phyloP scores from a whole-genome alignment of 2,329 filamentous ascomycete species.

The Botrytis sinoallii region DNA sequence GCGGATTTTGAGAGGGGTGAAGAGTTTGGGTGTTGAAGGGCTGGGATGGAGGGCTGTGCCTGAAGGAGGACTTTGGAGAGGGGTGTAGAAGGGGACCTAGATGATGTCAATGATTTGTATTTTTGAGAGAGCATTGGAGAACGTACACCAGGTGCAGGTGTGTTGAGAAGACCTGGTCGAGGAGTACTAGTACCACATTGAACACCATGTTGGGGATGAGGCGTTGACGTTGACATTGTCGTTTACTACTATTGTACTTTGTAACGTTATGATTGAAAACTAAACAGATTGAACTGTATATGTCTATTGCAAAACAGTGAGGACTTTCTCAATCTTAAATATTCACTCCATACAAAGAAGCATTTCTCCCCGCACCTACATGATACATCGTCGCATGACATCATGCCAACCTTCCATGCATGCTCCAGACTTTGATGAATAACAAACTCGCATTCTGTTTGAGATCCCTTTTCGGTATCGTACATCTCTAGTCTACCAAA shows the following conservation, averaged over 20 bases:
- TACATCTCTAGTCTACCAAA: neutral
- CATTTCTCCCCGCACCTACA: neutral
- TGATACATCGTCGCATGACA: neutral
- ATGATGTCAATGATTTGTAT: neutral
- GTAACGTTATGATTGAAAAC: neutral
- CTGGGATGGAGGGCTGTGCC: constrained; percentile 46
- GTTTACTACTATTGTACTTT: neutral
- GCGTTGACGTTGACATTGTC: neutral
- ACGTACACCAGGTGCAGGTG: constrained; percentile 30
- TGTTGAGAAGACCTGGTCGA: constrained; percentile 29
- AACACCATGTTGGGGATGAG: constrained; percentile 6
- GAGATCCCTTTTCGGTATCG: neutral
- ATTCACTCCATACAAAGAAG: neutral
- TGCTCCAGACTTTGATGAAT: neutral
- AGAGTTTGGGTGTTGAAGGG: constrained; percentile 50
- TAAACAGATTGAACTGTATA: neutral
- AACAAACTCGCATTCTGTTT: neutral
- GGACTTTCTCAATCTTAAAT: neutral
- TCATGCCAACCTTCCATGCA: neutral
- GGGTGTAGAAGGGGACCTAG: constrained; percentile 45
- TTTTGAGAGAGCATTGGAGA: neutral
- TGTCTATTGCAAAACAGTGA: neutral
- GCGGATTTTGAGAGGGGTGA: constrained; percentile 42
- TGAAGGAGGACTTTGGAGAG: constrained; percentile 44
- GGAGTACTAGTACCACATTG: constrained; percentile 1